Evolutionary conservation across 2,329 filamentous ascomycete genomes (phyloP).

Genomic region (Fusarium austroafricanum): DNA sequence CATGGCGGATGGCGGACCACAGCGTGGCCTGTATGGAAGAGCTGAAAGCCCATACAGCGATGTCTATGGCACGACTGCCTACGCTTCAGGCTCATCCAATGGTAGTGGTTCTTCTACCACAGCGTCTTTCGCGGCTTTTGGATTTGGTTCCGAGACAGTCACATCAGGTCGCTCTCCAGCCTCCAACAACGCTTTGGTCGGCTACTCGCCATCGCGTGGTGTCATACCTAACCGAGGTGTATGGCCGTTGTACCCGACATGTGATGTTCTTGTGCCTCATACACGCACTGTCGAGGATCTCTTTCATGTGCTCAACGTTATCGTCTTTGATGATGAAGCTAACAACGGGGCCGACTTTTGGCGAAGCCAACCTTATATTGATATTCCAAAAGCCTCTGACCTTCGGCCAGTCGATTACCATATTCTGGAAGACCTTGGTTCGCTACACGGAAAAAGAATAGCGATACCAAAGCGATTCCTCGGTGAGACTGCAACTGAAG

Average conservation of each 20-base stretch:
- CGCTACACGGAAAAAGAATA: no score
- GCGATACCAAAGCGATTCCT: no score
- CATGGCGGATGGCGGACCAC: conserved; percentile 69
- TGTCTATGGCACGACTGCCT: conserved; percentile 65
- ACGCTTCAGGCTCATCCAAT: conserved; percentile 68
- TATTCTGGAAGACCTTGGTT: no score
- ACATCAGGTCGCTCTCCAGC: conserved; percentile 67
- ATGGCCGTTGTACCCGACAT: conserved; percentile 67
- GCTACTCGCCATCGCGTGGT: conserved; percentile 66
- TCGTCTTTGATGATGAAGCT: conserved; percentile 56
- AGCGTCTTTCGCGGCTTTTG: conserved; percentile 64
- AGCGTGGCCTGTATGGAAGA: conserved; percentile 66
- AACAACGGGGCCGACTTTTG: conserved; percentile 60
- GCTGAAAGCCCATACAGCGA: conserved; percentile 68
- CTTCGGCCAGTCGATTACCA: conserved; percentile 35
- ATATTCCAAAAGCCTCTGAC: conserved; percentile 50
- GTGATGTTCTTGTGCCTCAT: conserved; percentile 66
- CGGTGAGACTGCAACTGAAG: no score
- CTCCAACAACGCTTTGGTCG: conserved; percentile 66
- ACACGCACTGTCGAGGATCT: conserved; percentile 63
- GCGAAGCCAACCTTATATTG: conserved; percentile 55
- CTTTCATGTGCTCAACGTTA: conserved; percentile 60
- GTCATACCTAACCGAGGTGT: conserved; percentile 63
- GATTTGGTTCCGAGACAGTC: conserved; percentile 66
- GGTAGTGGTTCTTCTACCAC: conserved; percentile 64